Conservation (phyloP, 139 green algal species). For the Edaphochlamys debaryana region DNA sequence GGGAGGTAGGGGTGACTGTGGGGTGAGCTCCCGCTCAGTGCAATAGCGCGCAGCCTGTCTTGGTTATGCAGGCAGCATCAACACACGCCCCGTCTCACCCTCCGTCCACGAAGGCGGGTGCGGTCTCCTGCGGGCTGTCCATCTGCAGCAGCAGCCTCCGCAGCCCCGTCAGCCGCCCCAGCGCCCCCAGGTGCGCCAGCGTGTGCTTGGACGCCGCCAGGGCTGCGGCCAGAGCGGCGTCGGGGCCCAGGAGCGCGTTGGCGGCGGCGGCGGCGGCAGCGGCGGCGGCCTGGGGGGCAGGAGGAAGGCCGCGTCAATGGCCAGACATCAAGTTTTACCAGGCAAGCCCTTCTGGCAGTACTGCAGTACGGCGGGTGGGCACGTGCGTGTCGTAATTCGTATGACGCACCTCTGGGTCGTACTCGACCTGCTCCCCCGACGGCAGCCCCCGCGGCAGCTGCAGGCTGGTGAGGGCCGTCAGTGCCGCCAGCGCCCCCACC, state of each 20-base stretch:
- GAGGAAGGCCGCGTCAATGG: too few species aligned
- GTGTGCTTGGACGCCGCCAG: slow-evolving; percentile 18
- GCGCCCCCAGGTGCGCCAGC: neutral
- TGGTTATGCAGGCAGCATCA: too few species aligned
- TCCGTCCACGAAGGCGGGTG: slow-evolving; percentile 19
- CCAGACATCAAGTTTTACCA: too few species aligned
- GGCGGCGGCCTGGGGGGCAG: too few species aligned
- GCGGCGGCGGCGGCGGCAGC: neutral
- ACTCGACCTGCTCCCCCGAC: too few species aligned
- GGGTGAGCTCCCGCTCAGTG: too few species aligned
- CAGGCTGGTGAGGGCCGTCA: slow-evolving; percentile 8
- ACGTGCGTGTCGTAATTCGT: too few species aligned
- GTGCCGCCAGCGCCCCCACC: neutral
- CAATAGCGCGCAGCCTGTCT: too few species aligned
- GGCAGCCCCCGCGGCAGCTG: slow-evolving; percentile 33
- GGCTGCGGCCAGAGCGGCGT: neutral
- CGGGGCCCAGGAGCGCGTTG: neutral
- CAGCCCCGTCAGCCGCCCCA: slow-evolving; percentile 24
- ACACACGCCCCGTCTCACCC: neutral
- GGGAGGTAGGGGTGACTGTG: too few species aligned
- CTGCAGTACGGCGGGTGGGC: too few species aligned
- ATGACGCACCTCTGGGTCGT: too few species aligned
- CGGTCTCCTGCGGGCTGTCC: slow-evolving; percentile 18
- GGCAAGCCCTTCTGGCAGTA: too few species aligned
- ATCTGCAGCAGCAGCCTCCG: slow-evolving; percentile 28